A percentile compares a stretch with the other conserved stretches of the same genome.
phyloP scores from a whole-genome alignment of 257 asterid genomes.

The Jasminum sambac region DNA sequence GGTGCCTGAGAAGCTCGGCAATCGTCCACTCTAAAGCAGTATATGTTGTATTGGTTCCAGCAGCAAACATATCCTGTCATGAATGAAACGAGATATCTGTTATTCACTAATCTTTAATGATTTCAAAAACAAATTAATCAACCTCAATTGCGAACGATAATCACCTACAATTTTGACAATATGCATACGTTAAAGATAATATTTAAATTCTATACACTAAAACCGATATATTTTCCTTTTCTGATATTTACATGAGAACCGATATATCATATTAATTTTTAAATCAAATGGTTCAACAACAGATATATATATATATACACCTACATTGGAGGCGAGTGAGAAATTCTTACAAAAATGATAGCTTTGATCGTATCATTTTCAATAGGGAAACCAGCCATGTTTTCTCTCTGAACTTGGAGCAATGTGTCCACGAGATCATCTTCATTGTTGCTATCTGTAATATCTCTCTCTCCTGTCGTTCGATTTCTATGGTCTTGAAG shows the following conservation, averaged over 20 bases:
- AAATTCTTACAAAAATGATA: constrained; percentile 31
- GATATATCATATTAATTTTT: no score
- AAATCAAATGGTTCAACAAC: no score
- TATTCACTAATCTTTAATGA: not conserved
- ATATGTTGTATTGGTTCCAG: not conserved
- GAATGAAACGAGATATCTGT: not conserved
- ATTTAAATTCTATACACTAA: no score
- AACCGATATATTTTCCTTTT: no score
- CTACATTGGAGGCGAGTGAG: not conserved
- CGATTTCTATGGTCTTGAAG: constrained; percentile 28
- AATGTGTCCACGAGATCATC: constrained; percentile 46
- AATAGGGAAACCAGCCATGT: constrained; percentile 11
- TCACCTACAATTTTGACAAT: no score
- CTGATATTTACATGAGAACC: no score
- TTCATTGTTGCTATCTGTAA: not conserved
- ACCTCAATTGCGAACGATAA: no score
- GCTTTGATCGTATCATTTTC: constrained; percentile 39
- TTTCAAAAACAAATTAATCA: no score
- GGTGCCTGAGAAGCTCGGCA: not conserved
- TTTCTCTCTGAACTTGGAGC: constrained; percentile 35
- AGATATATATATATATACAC: no score
- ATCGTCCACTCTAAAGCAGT: not conserved
- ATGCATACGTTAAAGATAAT: no score
- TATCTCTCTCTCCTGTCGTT: not conserved
- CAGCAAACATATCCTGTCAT: not conserved